A percentile compares a stretch with the other conserved stretches of the same genome.
phyloP scores from a whole-genome alignment of 2,329 filamentous ascomycete genomes.

The Fusarium nisikadoi region DNA sequence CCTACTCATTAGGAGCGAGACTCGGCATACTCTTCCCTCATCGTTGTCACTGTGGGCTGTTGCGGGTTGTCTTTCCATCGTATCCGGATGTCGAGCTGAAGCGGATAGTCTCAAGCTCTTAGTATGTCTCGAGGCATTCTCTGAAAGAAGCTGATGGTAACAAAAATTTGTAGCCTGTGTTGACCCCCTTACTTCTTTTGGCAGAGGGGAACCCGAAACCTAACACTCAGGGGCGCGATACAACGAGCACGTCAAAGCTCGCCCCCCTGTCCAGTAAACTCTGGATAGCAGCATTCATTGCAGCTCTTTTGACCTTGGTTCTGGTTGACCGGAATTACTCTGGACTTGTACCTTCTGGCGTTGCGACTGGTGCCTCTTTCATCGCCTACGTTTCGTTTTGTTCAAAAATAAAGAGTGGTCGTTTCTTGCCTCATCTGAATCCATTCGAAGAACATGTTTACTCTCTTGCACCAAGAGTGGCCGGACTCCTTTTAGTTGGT shows the following conservation, averaged over 20 bases:
- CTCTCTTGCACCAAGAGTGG: not conserved
- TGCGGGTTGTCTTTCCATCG: not conserved
- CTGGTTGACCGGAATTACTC: not conserved
- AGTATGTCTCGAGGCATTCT: accelerated
- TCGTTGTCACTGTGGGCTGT: not conserved
- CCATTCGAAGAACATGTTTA: not conserved
- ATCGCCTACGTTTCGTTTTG: not conserved
- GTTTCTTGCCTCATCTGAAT: not conserved
- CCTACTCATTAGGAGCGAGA: too few relatives aligned
- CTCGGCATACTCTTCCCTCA: not conserved
- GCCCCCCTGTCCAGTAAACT: not conserved
- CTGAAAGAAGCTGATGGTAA: not conserved
- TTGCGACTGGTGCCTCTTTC: not conserved
- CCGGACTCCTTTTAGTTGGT: not conserved
- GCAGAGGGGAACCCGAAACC: not conserved
- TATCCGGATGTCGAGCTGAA: not conserved
- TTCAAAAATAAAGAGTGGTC: too few relatives aligned
- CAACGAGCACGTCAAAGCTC: not conserved
- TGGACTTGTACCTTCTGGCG: not conserved
- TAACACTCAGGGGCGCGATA: not conserved
- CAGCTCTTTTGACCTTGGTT: not conserved
- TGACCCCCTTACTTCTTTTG: not conserved
- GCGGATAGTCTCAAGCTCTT: not conserved
- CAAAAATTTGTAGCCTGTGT: not conserved
- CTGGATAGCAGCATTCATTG: not conserved